phyloP scores from a whole-genome alignment of 371 early-diverging fungal genomes.

The Furculomyces boomerangus region DNA sequence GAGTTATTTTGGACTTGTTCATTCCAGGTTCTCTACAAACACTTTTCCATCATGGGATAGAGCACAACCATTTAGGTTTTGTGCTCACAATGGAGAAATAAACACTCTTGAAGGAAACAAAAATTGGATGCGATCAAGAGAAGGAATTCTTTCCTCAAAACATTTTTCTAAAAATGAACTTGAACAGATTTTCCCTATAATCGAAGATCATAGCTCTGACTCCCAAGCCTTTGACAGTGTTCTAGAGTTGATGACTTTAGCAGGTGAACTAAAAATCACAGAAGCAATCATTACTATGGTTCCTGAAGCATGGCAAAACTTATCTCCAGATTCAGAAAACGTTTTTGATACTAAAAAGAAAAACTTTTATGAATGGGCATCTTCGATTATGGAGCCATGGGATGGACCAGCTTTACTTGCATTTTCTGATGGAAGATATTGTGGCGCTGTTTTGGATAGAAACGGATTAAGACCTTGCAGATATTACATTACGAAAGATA shows the following conservation, averaged over 20 bases:
- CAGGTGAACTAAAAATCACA: constrained; percentile 73
- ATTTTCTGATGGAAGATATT: constrained; percentile 89
- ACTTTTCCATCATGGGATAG: constrained; percentile 97
- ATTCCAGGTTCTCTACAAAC: constrained; percentile 96
- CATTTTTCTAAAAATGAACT: constrained; percentile 54
- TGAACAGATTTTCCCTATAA: constrained; percentile 74
- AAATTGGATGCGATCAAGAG: constrained; percentile 96
- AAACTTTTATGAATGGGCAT: constrained; percentile 91
- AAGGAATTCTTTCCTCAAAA: constrained; percentile 73
- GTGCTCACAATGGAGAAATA: constrained; percentile 96
- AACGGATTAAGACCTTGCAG: constrained; percentile 94
- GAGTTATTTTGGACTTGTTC: constrained; percentile 88
- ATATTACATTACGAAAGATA: constrained; percentile 77
- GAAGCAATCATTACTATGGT: constrained; percentile 96
- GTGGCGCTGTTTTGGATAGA: constrained; percentile 88
- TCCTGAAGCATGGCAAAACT: constrained; percentile 93
- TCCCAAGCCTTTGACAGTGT: constrained; percentile 94
- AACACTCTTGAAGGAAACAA: constrained; percentile 95
- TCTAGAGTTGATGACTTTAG: constrained; percentile 77
- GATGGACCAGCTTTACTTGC: constrained; percentile 95
- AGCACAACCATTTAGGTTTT: constrained; percentile 92
- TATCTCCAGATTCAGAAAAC: constrained; percentile 54
- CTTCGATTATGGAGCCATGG: constrained; percentile 94
- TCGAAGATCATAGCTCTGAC: constrained; percentile 93
- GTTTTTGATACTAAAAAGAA: constrained; percentile 25